Conservation (phyloP, 2,329 filamentous ascomycete genomes). For the Paraphoma chrysanthemicola region DNA sequence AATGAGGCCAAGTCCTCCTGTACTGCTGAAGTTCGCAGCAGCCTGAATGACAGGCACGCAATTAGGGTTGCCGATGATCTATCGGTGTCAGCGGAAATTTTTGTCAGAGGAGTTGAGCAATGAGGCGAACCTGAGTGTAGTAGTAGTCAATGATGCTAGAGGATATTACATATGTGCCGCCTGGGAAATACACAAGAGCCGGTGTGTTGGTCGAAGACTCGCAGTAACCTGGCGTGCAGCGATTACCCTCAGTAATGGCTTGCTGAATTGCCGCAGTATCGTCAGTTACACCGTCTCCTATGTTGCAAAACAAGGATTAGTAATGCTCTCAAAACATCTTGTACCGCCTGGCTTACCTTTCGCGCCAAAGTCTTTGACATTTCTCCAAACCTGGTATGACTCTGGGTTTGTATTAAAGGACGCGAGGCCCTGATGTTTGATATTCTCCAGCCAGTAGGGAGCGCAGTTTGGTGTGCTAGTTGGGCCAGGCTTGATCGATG, state of each 20-base stretch:
- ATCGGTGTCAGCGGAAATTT: constrained; percentile 5
- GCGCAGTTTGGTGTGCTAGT: constrained; percentile 24
- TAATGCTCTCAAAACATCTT: not conserved
- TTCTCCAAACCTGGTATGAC: constrained; percentile 51
- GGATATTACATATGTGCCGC: constrained; percentile 66
- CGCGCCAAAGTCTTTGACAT: constrained; percentile 53
- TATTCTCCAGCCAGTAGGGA: constrained; percentile 51
- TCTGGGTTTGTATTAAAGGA: constrained; percentile 48
- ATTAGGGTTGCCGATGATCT: constrained; percentile 66
- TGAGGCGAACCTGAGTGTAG: constrained; percentile 58
- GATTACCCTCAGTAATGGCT: constrained; percentile 49
- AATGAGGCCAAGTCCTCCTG: constrained; percentile 61
- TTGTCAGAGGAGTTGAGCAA: not conserved
- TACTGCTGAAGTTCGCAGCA: constrained; percentile 55
- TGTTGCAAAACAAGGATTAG: not conserved
- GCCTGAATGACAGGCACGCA: constrained; percentile 63
- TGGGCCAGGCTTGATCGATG: constrained; percentile 17
- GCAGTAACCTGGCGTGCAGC: constrained; percentile 52
- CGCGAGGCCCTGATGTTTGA: constrained; percentile 51
- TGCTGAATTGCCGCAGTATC: constrained; percentile 63
- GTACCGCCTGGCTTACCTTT: constrained; percentile 12
- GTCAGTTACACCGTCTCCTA: constrained; percentile 40
- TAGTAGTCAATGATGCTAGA: constrained; percentile 68
- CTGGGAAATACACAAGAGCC: constrained; percentile 64
- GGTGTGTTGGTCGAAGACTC: constrained; percentile 59